Percentiles rank a stretch among this genome's conserved stretches.
Conservation (phyloP, 331 rosid genomes). For the Quercus lobata region DNA sequence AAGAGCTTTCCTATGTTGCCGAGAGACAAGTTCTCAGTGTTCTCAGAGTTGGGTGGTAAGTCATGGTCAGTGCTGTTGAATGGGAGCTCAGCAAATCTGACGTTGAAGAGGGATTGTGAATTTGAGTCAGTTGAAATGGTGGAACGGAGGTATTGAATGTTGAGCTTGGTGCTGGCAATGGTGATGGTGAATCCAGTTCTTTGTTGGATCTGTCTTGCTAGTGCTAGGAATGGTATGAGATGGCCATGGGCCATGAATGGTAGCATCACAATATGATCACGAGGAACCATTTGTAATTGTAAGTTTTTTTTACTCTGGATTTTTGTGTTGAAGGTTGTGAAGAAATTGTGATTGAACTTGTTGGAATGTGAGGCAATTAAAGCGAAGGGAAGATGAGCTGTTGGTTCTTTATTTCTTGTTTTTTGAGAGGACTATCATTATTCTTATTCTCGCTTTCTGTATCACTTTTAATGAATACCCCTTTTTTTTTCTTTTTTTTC, state of each 20-base stretch:
- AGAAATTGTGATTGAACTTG: too few species aligned
- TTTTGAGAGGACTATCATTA: too few species aligned
- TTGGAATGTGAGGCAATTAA: too few species aligned
- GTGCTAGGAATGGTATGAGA: slow-evolving; percentile 35
- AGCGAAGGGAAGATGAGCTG: too few species aligned
- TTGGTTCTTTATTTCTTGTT: too few species aligned
- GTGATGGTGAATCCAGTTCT: slow-evolving; percentile 21
- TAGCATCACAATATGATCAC: slow-evolving; percentile 31
- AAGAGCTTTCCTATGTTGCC: not conserved
- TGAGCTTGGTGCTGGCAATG: slow-evolving; percentile 36
- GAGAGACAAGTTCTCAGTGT: slow-evolving; percentile 35
- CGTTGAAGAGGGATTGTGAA: not conserved
- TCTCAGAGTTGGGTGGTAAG: slow-evolving; percentile 32
- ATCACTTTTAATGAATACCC: too few species aligned
- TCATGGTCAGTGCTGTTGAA: slow-evolving; percentile 24
- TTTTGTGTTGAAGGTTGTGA: too few species aligned
- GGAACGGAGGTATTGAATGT: slow-evolving; percentile 33
- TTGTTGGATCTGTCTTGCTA: slow-evolving; percentile 33
- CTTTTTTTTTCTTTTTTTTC: too few species aligned
- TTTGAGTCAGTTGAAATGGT: slow-evolving; percentile 2
- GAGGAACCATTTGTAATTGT: not conserved
- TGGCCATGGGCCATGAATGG: slow-evolving; percentile 49
- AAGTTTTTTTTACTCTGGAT: too few species aligned
- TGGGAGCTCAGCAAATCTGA: slow-evolving; percentile 27
- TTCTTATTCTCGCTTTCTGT: too few species aligned